Conservation (phyloP, 345 rosid species). For the Melaleuca alternifolia region DNA sequence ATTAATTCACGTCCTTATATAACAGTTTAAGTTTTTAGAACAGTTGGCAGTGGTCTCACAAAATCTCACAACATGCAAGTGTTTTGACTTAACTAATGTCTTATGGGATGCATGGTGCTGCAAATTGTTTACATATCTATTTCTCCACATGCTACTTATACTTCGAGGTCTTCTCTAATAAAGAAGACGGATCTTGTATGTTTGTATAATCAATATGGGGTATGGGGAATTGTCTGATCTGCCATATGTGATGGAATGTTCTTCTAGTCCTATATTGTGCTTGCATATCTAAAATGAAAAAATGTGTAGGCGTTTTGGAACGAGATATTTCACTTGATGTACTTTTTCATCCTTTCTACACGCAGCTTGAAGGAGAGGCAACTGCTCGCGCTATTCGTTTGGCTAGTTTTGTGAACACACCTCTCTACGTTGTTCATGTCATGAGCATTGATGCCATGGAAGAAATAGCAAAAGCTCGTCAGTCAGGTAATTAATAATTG, state of each 20-base stretch:
- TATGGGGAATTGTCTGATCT: neutral
- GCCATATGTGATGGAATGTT: neutral
- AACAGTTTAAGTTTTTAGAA: too few species aligned
- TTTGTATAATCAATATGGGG: neutral
- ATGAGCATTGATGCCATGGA: conserved; percentile 99
- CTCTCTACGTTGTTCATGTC: conserved; percentile 95
- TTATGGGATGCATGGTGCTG: neutral
- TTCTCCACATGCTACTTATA: neutral
- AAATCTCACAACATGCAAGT: neutral
- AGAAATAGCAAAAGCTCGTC: conserved; percentile 89
- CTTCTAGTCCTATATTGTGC: neutral
- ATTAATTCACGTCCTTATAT: too few species aligned
- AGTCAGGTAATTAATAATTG: conserved; percentile 41
- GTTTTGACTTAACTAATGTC: neutral
- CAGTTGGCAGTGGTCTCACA: too few species aligned
- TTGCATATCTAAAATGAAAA: neutral
- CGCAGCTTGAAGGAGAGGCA: conserved; percentile 97
- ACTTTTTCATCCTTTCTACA: neutral
- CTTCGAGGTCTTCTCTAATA: neutral
- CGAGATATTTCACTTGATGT: neutral
- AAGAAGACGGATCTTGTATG: neutral
- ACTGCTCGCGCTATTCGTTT: conserved; percentile 88
- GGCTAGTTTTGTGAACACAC: conserved; percentile 85
- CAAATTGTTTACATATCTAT: neutral
- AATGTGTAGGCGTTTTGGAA: neutral